Evolutionary conservation across 495 filamentous ascomycete species (phyloP), one percentile per base, ranked within the genome.

Genomic region (Aspergillus leporis): DNA sequence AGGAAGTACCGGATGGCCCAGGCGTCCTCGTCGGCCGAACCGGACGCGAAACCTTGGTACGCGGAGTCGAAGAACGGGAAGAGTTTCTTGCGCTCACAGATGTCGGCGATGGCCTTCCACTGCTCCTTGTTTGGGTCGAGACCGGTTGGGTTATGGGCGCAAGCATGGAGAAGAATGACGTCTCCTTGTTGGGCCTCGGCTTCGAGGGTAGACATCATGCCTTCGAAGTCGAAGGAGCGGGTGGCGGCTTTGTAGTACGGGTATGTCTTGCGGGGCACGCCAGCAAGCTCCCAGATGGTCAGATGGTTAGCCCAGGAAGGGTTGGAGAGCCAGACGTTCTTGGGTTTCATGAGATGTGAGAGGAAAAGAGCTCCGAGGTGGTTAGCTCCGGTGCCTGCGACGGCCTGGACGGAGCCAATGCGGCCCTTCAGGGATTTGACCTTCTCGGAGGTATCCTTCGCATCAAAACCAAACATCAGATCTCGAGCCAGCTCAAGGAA

Each of bases 311-410:
- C 69, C 79, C 79, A 81, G 1, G 79, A 80, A 0, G 78, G 78
- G 60, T 75, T 71, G 40, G 78, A 81, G 53, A 81, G 66, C 76
- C 75, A 79, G 52, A 81, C 78, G 41, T 61, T 69, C 51, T 69
- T 68, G 19, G 76, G 77, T 57, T 77, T 78, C 71, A 77, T 73
- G 65, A 77, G 74, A 45, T 68, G 63, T 52, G 87, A 79, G 53
- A 97, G 86, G 81, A 97, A 97, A 58, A 92, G 81, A 57, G 88
- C 90, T 55, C 93, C 93, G 6, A 96, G 76, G 65, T 97, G 93
- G 53, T 95, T 87, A 40, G 93, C 91, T 58, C 93, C 93, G 38
- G 93, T 97, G 59, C 93, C 93, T 53, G 93, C 95, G 74, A 97
- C 90, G 61, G 92, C 91, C 71, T 93, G 90, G 21, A 79, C 76